Conservation (phyloP, 345 rosid species). For the Alliaria petiolata region DNA sequence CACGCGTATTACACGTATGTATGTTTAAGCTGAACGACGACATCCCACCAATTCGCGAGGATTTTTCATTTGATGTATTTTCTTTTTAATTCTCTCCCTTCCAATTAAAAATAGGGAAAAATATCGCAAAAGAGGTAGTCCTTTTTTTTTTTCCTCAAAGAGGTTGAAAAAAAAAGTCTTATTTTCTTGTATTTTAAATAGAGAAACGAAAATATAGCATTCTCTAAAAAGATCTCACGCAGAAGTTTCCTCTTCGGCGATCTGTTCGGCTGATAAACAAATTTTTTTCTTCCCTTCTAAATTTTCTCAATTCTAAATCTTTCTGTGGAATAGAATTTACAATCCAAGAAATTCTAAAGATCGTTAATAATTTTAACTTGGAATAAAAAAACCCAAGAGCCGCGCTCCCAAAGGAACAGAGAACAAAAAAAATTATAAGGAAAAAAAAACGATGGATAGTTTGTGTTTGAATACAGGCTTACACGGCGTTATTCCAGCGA, state of each 20-base stretch:
- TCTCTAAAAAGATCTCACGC: background rate
- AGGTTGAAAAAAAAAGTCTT: background rate
- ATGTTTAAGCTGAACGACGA: slow-evolving; percentile 14
- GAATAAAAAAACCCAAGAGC: background rate
- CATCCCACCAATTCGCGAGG: background rate
- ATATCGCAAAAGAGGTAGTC: too few species aligned
- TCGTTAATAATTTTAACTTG: background rate
- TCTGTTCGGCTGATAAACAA: slow-evolving; percentile 25
- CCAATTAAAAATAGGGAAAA: too few species aligned
- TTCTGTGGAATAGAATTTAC: slow-evolving; percentile 24
- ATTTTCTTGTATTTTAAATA: background rate
- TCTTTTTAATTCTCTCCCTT: too few species aligned
- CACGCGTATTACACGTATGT: slow-evolving; percentile 23
- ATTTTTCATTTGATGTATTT: too few species aligned
- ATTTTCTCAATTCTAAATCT: slow-evolving; percentile 19
- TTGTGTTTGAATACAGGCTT: slow-evolving; percentile 56
- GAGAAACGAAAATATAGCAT: slow-evolving; percentile 19
- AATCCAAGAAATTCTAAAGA: slow-evolving; percentile 9
- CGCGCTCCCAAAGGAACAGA: background rate
- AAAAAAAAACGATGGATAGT: slow-evolving; percentile 43
- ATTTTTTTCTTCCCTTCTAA: slow-evolving; percentile 1
- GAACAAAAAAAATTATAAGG: background rate
- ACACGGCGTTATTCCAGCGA: slow-evolving; percentile 51
- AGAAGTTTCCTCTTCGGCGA: slow-evolving; percentile 12
- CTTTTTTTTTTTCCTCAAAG: too few species aligned